phyloP scores from a whole-genome alignment of 139 green algal genomes.

The Coelastrella sp. region DNA sequence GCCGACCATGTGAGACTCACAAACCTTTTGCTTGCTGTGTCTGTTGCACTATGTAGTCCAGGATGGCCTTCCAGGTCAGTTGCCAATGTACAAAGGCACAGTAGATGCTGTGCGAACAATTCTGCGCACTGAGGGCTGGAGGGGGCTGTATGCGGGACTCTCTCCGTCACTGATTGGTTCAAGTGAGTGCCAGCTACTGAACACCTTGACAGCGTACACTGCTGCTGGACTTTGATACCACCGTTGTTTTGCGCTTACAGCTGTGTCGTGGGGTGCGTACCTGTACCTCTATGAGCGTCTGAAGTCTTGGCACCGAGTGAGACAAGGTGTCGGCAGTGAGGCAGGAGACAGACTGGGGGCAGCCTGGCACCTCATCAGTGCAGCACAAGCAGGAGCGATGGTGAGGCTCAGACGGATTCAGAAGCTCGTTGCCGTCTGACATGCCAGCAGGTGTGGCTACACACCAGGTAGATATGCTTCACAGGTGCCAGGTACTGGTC shows the following conservation, averaged over 20 bases:
- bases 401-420: too few relatives aligned
- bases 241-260: slow-evolving; percentile 49
- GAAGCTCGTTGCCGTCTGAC: too few relatives aligned
- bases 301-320: slow-evolving; percentile 63
- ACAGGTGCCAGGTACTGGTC: too few relatives aligned
- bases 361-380: slow-evolving; percentile 76
- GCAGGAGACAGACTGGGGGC: slow-evolving; percentile 55
- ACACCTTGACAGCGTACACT: too few relatives aligned
- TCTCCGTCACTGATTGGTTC: slow-evolving; percentile 80
- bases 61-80: slow-evolving; percentile 62
- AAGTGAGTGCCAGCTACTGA: slow-evolving; percentile 38
- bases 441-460: too few relatives aligned
- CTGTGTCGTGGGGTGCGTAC: slow-evolving; percentile 87
- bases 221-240: not conserved
- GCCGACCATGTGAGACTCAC: not conserved
- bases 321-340: not conserved
- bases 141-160: slow-evolving; percentile 83
- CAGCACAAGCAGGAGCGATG: slow-evolving; percentile 81
- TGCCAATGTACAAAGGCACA: slow-evolving; percentile 77
- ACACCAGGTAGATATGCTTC: too few relatives aligned
- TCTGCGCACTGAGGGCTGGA: slow-evolving; percentile 73
- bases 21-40: too few relatives aligned
- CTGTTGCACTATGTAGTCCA: too few relatives aligned
- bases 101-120: slow-evolving; percentile 76
- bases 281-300: slow-evolving; percentile 85